Conservation (phyloP, 1,139 yeast species). For the Zhuliangozyma parablackwelliae region DNA sequence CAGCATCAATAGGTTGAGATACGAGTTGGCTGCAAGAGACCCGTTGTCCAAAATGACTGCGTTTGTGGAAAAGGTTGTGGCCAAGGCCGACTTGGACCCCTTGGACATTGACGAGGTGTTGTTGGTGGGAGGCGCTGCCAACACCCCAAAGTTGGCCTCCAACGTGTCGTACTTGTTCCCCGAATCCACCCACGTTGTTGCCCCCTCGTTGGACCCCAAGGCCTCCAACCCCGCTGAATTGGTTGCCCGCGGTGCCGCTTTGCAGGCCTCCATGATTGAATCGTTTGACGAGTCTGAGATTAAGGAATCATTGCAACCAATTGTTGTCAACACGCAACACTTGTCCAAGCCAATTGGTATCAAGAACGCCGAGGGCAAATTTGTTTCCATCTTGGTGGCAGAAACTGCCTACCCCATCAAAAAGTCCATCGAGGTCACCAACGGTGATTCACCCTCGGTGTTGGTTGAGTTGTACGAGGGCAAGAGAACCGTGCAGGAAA, state of each 20-base stretch:
- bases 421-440: slow-evolving; percentile 63
- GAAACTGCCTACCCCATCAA: slow-evolving; percentile 94
- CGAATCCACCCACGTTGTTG: slow-evolving; percentile 67
- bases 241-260: slow-evolving; percentile 92
- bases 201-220: slow-evolving; percentile 74
- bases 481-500: slow-evolving; percentile 71
- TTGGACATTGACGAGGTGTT: slow-evolving; percentile 88
- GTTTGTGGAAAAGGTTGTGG: slow-evolving; percentile 70
- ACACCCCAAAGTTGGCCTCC: slow-evolving; percentile 85
- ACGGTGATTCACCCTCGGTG: slow-evolving; percentile 58
- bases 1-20: slow-evolving; percentile 89
- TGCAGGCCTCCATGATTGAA: slow-evolving; percentile 88
- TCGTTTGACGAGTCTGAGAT: slow-evolving; percentile 84
- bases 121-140: slow-evolving; percentile 90
- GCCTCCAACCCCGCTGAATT: slow-evolving; percentile 88
- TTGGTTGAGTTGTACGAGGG: slow-evolving; percentile 81
- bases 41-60: slow-evolving; percentile 71
- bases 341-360: slow-evolving; percentile 81
- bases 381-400: slow-evolving; percentile 69
- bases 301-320: slow-evolving; percentile 78
- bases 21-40: slow-evolving; percentile 80
- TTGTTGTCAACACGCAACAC: slow-evolving; percentile 87
- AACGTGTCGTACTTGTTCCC: slow-evolving; percentile 75
- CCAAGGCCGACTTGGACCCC: slow-evolving; percentile 79
- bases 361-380: slow-evolving; percentile 66